Base-by-base conservation (phyloP, 352 stramenopile species). In the Phytophthora agathidicida region DNA sequence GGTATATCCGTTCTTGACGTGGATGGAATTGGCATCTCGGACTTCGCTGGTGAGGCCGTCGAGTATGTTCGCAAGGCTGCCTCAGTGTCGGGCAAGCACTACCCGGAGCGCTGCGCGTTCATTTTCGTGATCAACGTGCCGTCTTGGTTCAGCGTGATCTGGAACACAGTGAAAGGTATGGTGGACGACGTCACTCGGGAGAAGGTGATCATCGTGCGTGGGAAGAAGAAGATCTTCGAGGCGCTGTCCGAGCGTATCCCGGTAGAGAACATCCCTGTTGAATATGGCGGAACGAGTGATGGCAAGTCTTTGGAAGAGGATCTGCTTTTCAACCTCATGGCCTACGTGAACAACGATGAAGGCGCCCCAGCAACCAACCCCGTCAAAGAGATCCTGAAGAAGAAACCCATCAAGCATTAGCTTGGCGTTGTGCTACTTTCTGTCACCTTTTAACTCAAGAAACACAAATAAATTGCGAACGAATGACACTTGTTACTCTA, bases 101-200 rank as follows among this genome's bases (percentile, higher is more conserved):
- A 97, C 68, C 95, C 95, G 1, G 88, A 97, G 65, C 82, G 95
- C 16, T 96, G 88, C 31, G 88, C 94, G 52, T 96, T 94, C 61
- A 98, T 97, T 43, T 90, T 98, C 19, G 77, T 98, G 24, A 89
- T 98, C 54, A 98, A 98, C 72, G 89, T 97, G 27, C 95, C 95
- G 11, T 93, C 79, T 36, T 98, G 95, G 95, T 98, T 98, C 66
- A 89, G 84, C 50, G 80, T 89, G 36, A 78, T 98, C 39, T 98
- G 94, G 80, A 97, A 96, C 66, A 79, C 94, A 10, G 84, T 98
- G 41, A 94, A 97, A 68, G 89, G 84, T 5, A 81, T 98, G 68
- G 73, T 98, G 22, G 82, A 97, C 56, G 93, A 98, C 47, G 91
- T 94, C 20, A 98, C 95, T 27, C 91, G 90, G 44, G 77, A 96